Evolutionary conservation across 2,329 filamentous ascomycete genomes (phyloP).

Genomic region (Trichoderma atrobrunneum): DNA sequence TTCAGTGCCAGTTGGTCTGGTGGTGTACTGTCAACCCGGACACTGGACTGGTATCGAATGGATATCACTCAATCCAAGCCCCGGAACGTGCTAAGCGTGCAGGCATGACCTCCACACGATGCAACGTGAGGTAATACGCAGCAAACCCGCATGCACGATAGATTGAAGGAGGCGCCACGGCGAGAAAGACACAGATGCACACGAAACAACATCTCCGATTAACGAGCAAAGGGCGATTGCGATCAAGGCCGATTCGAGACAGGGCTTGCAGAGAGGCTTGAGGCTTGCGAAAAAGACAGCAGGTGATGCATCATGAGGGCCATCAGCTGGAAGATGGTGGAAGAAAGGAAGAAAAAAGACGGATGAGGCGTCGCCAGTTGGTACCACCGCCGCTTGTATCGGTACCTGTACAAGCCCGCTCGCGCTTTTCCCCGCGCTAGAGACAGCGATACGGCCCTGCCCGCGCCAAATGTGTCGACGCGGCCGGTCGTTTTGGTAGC

Average conservation of each 20-base stretch:
- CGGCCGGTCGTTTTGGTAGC: background rate
- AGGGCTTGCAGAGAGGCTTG: background rate
- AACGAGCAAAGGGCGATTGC: background rate
- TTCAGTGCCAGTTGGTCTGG: background rate
- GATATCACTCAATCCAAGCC: background rate
- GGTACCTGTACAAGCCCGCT: background rate
- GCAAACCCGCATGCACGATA: background rate
- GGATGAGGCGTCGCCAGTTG: background rate
- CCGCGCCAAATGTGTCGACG: background rate
- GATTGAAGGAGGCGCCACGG: background rate
- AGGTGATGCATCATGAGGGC: background rate
- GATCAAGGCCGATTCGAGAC: background rate
- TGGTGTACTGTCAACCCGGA: background rate
- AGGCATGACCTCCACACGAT: background rate
- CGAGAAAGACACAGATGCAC: background rate
- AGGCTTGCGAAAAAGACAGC: background rate
- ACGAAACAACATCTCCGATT: background rate
- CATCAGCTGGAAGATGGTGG: background rate
- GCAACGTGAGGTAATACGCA: background rate
- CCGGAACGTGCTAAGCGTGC: background rate
- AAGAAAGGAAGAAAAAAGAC: background rate
- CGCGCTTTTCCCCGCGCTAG: constrained; percentile 1
- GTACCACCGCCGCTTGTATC: background rate
- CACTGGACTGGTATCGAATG: background rate
- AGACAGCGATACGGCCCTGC: background rate